phyloP scores from a whole-genome alignment of 208 protist genomes.

The Herpetomonas muscarum region DNA sequence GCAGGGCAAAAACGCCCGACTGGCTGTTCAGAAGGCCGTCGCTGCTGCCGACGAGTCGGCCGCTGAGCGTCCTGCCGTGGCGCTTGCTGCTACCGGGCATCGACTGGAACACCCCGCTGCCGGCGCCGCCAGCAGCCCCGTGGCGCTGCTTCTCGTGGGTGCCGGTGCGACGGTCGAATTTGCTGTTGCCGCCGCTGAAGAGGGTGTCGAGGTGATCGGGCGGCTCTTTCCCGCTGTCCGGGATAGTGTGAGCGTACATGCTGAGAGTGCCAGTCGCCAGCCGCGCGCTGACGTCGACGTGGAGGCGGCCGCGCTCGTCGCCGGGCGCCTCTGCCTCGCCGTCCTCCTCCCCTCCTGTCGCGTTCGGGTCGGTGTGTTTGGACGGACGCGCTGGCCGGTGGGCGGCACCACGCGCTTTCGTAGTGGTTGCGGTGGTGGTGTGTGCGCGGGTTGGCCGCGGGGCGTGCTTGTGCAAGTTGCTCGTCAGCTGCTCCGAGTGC shows the following conservation, averaged over 20 bases:
- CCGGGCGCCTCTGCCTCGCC: background rate
- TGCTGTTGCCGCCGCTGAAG: too few relatives aligned
- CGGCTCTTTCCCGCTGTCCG: background rate
- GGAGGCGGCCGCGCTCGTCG: constrained; percentile 11
- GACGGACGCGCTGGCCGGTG: background rate
- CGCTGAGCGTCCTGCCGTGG: too few relatives aligned
- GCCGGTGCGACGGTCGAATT: too few relatives aligned
- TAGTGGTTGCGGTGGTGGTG: background rate
- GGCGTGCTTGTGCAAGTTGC: background rate
- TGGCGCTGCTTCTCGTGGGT: too few relatives aligned
- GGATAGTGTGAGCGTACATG: constrained; percentile 25
- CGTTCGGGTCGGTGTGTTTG: background rate
- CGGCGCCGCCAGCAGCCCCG: too few relatives aligned
- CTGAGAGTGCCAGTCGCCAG: constrained; percentile 37
- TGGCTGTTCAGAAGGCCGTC: background rate
- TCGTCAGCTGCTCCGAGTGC: background rate
- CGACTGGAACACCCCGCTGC: too few relatives aligned
- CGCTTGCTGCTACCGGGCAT: too few relatives aligned
- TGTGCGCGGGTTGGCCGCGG: too few relatives aligned
- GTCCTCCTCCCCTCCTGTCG: background rate
- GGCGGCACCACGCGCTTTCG: background rate
- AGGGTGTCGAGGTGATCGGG: too few relatives aligned
- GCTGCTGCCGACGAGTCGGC: background rate
- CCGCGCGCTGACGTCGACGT: constrained; percentile 51
- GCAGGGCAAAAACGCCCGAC: background rate